phyloP scores from a whole-genome alignment of 805 yeast species.

The Suhomyces vadensis region DNA sequence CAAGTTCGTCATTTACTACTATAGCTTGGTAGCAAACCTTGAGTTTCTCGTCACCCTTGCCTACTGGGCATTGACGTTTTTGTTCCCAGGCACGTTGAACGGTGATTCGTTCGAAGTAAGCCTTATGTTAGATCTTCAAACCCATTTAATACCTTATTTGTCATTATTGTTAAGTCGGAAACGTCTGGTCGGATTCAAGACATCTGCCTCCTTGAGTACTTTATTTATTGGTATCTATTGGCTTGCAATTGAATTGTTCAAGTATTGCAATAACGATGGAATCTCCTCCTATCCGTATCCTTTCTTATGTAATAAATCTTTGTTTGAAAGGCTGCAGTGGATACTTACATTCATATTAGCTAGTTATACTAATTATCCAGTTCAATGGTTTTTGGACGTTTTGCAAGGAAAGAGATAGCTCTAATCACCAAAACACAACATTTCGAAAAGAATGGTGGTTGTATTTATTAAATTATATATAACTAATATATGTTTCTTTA shows the following conservation, averaged over 20 bases:
- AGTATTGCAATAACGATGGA: slow-evolving; percentile 6
- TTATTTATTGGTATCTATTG: slow-evolving; percentile 16
- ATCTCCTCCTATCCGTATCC: slow-evolving; percentile 20
- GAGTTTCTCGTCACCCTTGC: slow-evolving; percentile 25
- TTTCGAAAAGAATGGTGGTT: too few species aligned
- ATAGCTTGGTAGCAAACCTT: slow-evolving; percentile 17
- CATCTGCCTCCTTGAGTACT: not conserved
- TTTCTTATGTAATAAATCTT: slow-evolving; percentile 12
- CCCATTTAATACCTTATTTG: slow-evolving; percentile 28
- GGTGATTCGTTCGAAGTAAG: slow-evolving; percentile 18
- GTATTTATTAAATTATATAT: too few species aligned
- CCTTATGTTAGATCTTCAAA: slow-evolving; percentile 20
- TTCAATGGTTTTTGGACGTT: not conserved
- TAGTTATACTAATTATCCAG: slow-evolving; percentile 6
- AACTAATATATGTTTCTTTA: too few species aligned
- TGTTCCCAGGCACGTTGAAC: slow-evolving; percentile 19
- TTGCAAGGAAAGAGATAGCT: too few species aligned
- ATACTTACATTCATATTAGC: slow-evolving; percentile 8
- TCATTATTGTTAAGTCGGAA: slow-evolving; percentile 14
- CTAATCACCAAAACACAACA: too few species aligned
- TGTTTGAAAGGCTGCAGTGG: slow-evolving; percentile 12
- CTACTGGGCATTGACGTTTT: slow-evolving; percentile 23
- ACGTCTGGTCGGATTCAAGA: slow-evolving; percentile 1
- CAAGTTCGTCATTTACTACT: slow-evolving; percentile 5
- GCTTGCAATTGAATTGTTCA: slow-evolving; percentile 16